These are phyloP conservation scores for Xylariomycetidae sp. DNA, from an alignment of 2,329 filamentous ascomycete species.

Conservation along the genomic window DNA sequence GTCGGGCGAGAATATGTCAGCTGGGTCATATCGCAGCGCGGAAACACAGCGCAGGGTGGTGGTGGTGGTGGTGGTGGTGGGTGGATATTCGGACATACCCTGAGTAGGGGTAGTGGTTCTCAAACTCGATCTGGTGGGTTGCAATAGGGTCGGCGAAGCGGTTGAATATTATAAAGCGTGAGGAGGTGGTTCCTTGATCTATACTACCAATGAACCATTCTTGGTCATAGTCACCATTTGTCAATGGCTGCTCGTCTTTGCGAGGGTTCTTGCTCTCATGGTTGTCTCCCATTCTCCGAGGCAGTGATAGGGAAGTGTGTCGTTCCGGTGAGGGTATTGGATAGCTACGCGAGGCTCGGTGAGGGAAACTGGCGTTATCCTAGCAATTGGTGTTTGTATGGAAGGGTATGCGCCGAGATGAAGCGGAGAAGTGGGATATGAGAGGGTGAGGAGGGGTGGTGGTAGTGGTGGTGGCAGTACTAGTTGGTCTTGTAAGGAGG, in stretches of 20 bases:
- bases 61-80: too few species aligned
- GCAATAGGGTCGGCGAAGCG: slow-evolving; percentile 71
- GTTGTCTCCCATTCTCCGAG: neutral
- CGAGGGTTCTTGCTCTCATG: neutral
- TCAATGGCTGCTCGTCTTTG: neutral
- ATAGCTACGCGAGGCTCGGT: too few species aligned
- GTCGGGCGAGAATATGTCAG: slow-evolving; percentile 18
- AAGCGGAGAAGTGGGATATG: neutral
- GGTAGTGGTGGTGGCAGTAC: too few species aligned
- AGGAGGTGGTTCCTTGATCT: slow-evolving; percentile 86
- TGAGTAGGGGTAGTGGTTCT: slow-evolving; percentile 77
- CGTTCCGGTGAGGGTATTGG: neutral
- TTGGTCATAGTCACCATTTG: slow-evolving; percentile 15
- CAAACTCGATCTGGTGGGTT: slow-evolving; percentile 81
- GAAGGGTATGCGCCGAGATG: too few species aligned
- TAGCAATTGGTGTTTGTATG: too few species aligned
- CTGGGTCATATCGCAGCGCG: too few species aligned
- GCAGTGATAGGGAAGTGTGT: too few species aligned
- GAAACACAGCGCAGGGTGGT: too few species aligned
- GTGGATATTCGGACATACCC: too few species aligned
- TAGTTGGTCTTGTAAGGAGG: too few species aligned
- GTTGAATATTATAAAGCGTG: slow-evolving; percentile 88
- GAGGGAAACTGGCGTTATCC: neutral
- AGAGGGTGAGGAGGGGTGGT: neutral
- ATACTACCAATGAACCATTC: slow-evolving; percentile 79